phyloP scores from a whole-genome alignment of 1,139 yeast species.

The Saccharomycopsis hybrid region DNA sequence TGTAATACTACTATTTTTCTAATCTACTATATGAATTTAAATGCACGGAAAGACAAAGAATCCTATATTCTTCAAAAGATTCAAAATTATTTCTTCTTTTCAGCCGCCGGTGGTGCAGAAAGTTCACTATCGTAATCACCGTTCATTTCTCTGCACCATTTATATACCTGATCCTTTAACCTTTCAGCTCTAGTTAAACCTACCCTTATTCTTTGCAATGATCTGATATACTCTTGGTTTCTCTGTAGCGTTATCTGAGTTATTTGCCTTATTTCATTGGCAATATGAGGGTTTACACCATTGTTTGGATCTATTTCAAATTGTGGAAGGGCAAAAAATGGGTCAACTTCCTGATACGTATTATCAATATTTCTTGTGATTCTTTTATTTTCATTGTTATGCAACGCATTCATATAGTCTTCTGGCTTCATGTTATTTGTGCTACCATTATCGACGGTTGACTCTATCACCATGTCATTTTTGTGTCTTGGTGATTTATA shows the following conservation, averaged over 20 bases:
- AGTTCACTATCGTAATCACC: slow-evolving; percentile 42
- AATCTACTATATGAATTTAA: too few species aligned
- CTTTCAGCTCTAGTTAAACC: slow-evolving; percentile 77
- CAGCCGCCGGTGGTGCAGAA: background rate
- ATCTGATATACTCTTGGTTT: slow-evolving; percentile 83
- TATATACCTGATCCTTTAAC: slow-evolving; percentile 56
- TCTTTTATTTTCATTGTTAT: slow-evolving; percentile 27
- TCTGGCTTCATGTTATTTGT: slow-evolving; percentile 21
- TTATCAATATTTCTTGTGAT: slow-evolving; percentile 31
- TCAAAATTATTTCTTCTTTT: slow-evolving; percentile 1
- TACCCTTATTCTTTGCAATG: slow-evolving; percentile 61
- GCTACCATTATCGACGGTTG: slow-evolving; percentile 20
- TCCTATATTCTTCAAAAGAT: too few species aligned
- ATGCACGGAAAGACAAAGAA: too few species aligned
- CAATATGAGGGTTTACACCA: slow-evolving; percentile 43
- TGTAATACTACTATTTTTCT: too few species aligned
- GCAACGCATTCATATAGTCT: slow-evolving; percentile 24
- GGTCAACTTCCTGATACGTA: slow-evolving; percentile 37
- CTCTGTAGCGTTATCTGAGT: slow-evolving; percentile 75
- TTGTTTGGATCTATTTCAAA: slow-evolving; percentile 38
- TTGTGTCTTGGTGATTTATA: slow-evolving; percentile 7
- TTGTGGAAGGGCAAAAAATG: slow-evolving; percentile 60
- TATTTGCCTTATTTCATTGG: slow-evolving; percentile 60
- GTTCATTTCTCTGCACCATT: slow-evolving; percentile 83
- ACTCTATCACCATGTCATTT: slow-evolving; percentile 21